Percentiles rank a stretch among this genome's conserved stretches.
phyloP scores from a whole-genome alignment of 805 yeast species.

The Starmerella cellae region DNA sequence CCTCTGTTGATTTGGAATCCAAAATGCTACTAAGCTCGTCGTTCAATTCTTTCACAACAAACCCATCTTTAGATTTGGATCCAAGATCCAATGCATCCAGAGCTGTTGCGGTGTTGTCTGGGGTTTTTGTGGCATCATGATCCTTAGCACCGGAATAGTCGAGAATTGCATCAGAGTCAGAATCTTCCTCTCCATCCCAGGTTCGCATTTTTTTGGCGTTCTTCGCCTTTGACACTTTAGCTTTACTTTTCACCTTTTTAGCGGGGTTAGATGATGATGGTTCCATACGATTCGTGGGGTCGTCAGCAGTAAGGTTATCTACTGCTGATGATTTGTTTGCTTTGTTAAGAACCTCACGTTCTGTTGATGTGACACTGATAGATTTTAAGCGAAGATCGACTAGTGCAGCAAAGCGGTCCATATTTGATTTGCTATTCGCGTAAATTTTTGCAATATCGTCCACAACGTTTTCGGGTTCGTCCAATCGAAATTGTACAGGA shows the following conservation, averaged over 20 bases:
- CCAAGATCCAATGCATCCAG: constrained; percentile 31
- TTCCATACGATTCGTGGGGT: background rate
- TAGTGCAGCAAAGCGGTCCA: constrained; percentile 18
- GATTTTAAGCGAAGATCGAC: constrained; percentile 23
- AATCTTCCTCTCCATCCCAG: constrained; percentile 45
- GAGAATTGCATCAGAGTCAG: constrained; percentile 32
- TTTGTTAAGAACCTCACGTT: background rate
- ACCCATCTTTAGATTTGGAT: constrained; percentile 38
- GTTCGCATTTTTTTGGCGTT: constrained; percentile 38
- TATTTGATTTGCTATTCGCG: constrained; percentile 19
- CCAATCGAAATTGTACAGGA: constrained; percentile 25
- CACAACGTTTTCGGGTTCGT: constrained; percentile 27
- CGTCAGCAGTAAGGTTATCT: too few species aligned
- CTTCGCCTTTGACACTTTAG: constrained; percentile 1
- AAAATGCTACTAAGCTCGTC: constrained; percentile 37
- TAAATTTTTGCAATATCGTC: constrained; percentile 26
- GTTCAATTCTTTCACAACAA: constrained; percentile 50
- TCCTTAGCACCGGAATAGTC: constrained; percentile 40
- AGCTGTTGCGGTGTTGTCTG: constrained; percentile 17
- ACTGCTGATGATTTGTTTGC: too few species aligned
- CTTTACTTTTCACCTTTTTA: constrained; percentile 1
- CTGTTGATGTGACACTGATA: background rate
- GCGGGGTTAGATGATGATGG: background rate
- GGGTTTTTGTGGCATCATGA: background rate
- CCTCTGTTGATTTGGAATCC: constrained; percentile 5